These are phyloP conservation scores for Lichtheimia corymbifera DNA, from an alignment of 371 early-diverging fungal species.

Conservation along the genomic window DNA sequence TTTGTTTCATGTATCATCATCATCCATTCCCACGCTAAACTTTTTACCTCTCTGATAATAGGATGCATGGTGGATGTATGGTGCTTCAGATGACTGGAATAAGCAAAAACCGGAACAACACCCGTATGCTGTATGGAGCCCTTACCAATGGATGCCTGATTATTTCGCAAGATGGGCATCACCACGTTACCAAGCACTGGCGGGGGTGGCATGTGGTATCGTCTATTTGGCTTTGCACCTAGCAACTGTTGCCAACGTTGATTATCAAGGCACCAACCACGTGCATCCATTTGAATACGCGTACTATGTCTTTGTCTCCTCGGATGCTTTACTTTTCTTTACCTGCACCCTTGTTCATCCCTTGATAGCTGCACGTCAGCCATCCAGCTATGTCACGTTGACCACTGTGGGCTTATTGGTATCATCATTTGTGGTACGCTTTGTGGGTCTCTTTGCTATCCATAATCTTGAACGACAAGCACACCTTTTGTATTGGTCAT, in stretches of 20 bases:
- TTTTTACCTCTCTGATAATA: neutral
- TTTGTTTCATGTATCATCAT: neutral
- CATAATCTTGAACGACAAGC: slow-evolving; percentile 18
- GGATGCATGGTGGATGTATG: slow-evolving; percentile 38
- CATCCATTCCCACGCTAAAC: neutral
- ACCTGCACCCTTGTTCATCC: slow-evolving; percentile 16
- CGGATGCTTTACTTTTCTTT: slow-evolving; percentile 25
- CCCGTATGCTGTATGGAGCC: too few species aligned
- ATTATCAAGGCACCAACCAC: slow-evolving; percentile 29
- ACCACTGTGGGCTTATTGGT: slow-evolving; percentile 18
- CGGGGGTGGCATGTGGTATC: slow-evolving; percentile 23
- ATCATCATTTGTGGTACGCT: slow-evolving; percentile 29
- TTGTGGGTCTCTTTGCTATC: slow-evolving; percentile 16
- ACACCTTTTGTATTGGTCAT: slow-evolving; percentile 20
- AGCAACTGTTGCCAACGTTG: slow-evolving; percentile 29
- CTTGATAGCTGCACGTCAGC: slow-evolving; percentile 13
- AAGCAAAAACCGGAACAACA: too few species aligned
- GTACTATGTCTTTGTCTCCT: slow-evolving; percentile 38
- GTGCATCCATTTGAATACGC: slow-evolving; percentile 34
- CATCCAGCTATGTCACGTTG: slow-evolving; percentile 30
- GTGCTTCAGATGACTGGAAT: slow-evolving; percentile 24
- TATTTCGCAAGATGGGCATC: slow-evolving; percentile 42
- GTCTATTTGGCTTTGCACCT: slow-evolving; percentile 38
- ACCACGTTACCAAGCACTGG: slow-evolving; percentile 36
- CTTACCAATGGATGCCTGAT: slow-evolving; percentile 3